Conservation (phyloP, 1,139 yeast species). For the Saccharomycopsis crataegensis region DNA sequence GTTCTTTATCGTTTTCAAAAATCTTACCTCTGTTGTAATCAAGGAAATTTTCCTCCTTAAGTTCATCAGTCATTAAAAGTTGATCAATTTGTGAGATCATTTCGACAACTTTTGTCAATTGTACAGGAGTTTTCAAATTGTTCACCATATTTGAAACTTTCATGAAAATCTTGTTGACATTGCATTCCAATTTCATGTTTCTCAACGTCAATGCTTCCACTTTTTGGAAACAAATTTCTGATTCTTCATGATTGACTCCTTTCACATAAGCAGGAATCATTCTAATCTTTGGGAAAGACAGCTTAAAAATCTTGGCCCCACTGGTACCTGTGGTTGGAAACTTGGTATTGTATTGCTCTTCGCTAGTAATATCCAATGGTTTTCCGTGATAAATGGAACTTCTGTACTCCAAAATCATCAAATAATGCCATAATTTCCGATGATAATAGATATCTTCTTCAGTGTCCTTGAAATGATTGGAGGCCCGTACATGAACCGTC, state of each 20-base stretch:
- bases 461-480: conserved; percentile 1
- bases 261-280: conserved; percentile 9
- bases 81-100: conserved; percentile 6
- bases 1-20: neutral
- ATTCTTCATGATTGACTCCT: neutral
- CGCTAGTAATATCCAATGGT: conserved; percentile 4
- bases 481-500: neutral
- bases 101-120: neutral
- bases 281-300: neutral
- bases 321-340: conserved; percentile 6
- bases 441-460: conserved; percentile 10
- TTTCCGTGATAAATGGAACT: conserved; percentile 6
- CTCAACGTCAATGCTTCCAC: conserved; percentile 5
- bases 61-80: conserved; percentile 1
- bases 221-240: neutral
- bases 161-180: conserved; percentile 1
- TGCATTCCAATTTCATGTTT: conserved; percentile 4
- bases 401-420: conserved; percentile 6
- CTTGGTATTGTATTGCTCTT: conserved; percentile 12
- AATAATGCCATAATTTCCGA: conserved; percentile 16
- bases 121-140: conserved; percentile 10
- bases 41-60: conserved; percentile 6
- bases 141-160: conserved; percentile 6
- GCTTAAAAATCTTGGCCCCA: too few relatives aligned
- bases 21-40: neutral